A percentile compares a stretch with the other conserved stretches of the same genome.
Evolutionary conservation across 176 grass and related monocot species (phyloP).

Genomic region (Avena insularis): DNA sequence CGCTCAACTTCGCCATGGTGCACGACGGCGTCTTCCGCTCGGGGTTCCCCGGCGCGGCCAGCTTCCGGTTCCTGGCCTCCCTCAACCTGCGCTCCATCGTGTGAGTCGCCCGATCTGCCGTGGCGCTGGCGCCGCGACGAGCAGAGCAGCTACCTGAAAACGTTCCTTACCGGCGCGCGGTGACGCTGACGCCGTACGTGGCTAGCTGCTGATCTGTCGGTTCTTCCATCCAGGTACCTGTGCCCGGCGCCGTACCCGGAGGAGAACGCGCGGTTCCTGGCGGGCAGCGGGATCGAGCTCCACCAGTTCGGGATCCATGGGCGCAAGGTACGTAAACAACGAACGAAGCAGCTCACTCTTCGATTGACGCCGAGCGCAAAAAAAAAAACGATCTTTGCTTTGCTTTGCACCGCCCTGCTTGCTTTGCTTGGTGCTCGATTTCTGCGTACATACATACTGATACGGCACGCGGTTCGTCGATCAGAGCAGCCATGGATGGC

Average conservation of each 20-base stretch:
- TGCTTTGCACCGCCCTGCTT: not conserved
- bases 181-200: too few relatives aligned
- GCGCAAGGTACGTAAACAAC: slow-evolving; percentile 52
- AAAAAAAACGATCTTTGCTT: slow-evolving; percentile 29
- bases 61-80: slow-evolving; percentile 72
- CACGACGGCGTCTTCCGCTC: slow-evolving; percentile 92
- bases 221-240: slow-evolving; percentile 61
- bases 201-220: not conserved
- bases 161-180: too few relatives aligned
- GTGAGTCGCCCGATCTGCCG: slow-evolving; percentile 20
- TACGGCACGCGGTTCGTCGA: not conserved
- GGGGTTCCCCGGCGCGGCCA: slow-evolving; percentile 62
- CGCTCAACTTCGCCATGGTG: slow-evolving; percentile 87
- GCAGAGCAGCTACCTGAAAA: too few relatives aligned
- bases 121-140: too few relatives aligned
- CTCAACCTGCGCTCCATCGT: slow-evolving; percentile 85
- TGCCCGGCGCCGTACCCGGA: slow-evolving; percentile 87
- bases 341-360: not conserved
- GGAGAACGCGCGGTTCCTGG: slow-evolving; percentile 65
- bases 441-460: not conserved
- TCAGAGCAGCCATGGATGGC: not conserved
- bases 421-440: slow-evolving; percentile 12
- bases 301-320: slow-evolving; percentile 81
- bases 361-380: not conserved
- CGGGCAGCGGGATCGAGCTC: slow-evolving; percentile 66